Evolutionary conservation across 1,139 yeast genomes (phyloP).

Genomic region (Pneumocystis sp.): DNA sequence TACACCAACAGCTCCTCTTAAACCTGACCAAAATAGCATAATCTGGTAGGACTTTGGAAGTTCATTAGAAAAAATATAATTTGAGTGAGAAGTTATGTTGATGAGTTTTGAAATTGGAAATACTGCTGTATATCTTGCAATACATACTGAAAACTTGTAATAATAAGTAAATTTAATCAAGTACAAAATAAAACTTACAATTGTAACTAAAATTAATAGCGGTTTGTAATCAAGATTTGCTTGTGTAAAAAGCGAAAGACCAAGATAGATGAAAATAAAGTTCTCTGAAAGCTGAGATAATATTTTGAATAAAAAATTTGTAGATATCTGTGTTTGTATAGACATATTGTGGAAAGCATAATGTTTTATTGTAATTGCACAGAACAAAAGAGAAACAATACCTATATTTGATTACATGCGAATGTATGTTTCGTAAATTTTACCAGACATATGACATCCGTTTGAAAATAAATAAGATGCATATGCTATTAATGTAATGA

Average conservation of each 20-base stretch:
- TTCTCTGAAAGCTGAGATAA: slow-evolving; percentile 91
- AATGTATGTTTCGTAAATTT: neutral
- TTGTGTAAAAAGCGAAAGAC: slow-evolving; percentile 86
- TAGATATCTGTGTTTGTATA: slow-evolving; percentile 88
- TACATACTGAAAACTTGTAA: slow-evolving; percentile 49
- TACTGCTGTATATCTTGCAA: slow-evolving; percentile 94
- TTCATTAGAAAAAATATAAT: slow-evolving; percentile 48
- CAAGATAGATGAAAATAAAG: slow-evolving; percentile 88
- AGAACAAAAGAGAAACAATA: slow-evolving; percentile 81
- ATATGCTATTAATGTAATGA: slow-evolving; percentile 80
- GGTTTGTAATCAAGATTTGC: slow-evolving; percentile 93
- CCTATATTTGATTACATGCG: slow-evolving; percentile 35
- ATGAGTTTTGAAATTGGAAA: slow-evolving; percentile 80
- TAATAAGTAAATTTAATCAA: neutral
- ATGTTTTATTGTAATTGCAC: slow-evolving; percentile 92
- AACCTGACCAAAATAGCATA: slow-evolving; percentile 99
- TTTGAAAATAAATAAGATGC: slow-evolving; percentile 94
- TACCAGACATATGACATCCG: slow-evolving; percentile 54
- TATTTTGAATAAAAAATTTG: slow-evolving; percentile 83
- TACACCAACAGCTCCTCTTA: slow-evolving; percentile 98
- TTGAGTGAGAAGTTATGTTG: slow-evolving; percentile 35
- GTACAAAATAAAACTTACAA: slow-evolving; percentile 27
- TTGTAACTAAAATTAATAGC: slow-evolving; percentile 72
- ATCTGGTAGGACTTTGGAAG: slow-evolving; percentile 91
- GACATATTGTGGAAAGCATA: slow-evolving; percentile 97